Evolutionary conservation across 2,329 filamentous ascomycete species (phyloP), one percentile per base, ranked within the genome.

Genomic region (Capronia epimyces): DNA sequence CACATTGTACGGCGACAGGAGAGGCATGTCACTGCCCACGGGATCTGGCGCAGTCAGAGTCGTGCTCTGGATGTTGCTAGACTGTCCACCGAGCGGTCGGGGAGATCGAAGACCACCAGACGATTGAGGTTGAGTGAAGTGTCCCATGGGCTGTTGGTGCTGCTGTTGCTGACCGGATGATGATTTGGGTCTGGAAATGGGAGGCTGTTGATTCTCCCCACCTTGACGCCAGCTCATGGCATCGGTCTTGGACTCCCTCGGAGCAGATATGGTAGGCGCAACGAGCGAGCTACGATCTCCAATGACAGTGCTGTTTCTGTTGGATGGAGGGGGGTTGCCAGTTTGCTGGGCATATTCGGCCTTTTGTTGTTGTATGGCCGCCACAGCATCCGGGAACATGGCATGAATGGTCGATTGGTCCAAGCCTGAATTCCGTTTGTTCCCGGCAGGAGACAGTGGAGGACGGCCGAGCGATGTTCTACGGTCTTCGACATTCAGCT

Each of bases 381-480:
- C 91, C 12, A 93, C 93, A 39, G 93, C 93, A 73, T 98, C 93
- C 5, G 93, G 93, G 69, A 98, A 98, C 93, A 98, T 97, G 63
- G 89, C 89, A 70, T 95, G 95, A 71, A 98, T 96, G 20, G 89
- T 94, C 25, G 85, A 89, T 3, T 88, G 79, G 66, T 97, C 91
- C 50, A 98, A 82, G n/a, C 86, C 89, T 40, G 93, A 97, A 67
- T 95, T 93, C 61, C 93, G 84, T 75, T 96, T 97, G 45, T 83
- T 81, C 45, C 84, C 79, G 16, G 59, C 59, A 10, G 89, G 82
- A 43, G 86, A 87, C 49, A 86, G 82, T 32, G 87, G 85, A 56
- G 86, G 86, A 59, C 91, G 88, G 43, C 82, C 82, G 63, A 95
- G 78, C 1, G 91, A 95, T 71, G 89, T 93, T 61, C 91, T 83